Evolutionary conservation across 805 yeast genomes (phyloP).

Genomic region (Suhomyces sp.): DNA sequence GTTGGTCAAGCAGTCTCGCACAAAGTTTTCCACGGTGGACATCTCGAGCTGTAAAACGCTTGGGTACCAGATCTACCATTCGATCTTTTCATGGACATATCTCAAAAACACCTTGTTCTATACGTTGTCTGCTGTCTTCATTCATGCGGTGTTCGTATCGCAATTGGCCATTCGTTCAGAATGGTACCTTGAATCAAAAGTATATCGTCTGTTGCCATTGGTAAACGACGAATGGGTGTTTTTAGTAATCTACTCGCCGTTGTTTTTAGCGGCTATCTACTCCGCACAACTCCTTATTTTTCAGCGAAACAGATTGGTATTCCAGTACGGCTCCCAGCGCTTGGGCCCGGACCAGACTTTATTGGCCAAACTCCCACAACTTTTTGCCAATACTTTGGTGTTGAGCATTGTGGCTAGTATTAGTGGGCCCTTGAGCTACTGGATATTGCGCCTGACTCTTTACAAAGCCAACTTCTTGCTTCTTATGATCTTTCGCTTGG

Average conservation of each 20-base stretch:
- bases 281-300: constrained; percentile 49
- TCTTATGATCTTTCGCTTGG: constrained; percentile 31
- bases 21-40: constrained; percentile 27
- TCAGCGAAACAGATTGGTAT: constrained; percentile 53
- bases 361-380: constrained; percentile 21
- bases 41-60: constrained; percentile 32
- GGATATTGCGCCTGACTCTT: constrained; percentile 38
- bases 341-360: constrained; percentile 37
- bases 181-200: constrained; percentile 36
- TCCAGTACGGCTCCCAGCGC: constrained; percentile 42
- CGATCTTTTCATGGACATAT: constrained; percentile 18
- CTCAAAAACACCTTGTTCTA: constrained; percentile 18
- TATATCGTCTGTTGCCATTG: constrained; percentile 35
- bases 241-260: constrained; percentile 44
- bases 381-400: constrained; percentile 38
- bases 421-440: constrained; percentile 38
- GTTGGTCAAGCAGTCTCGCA: constrained; percentile 24
- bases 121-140: constrained; percentile 19
- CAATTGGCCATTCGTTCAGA: constrained; percentile 26
- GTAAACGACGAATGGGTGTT: constrained; percentile 46
- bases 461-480: constrained; percentile 34
- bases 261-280: constrained; percentile 44
- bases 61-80: constrained; percentile 26
- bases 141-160: constrained; percentile 23
- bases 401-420: constrained; percentile 28